Evolutionary conservation across 495 filamentous ascomycete genomes (phyloP).

Genomic region (Neurospora sp.): DNA sequence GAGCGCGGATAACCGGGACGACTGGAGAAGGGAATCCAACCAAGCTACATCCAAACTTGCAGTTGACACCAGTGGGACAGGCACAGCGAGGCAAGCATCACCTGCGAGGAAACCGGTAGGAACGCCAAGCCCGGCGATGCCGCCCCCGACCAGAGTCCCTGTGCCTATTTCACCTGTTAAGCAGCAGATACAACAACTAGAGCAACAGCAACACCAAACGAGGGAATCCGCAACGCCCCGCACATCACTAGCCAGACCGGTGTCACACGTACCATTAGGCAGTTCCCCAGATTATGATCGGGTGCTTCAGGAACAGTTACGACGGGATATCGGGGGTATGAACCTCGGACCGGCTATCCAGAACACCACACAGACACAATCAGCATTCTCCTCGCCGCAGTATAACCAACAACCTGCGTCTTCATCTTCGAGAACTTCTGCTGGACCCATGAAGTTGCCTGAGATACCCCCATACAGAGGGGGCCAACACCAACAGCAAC

Average conservation of each 20-base stretch:
- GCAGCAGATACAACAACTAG: constrained; percentile 5
- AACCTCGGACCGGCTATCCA: constrained; percentile 21
- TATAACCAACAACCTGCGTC: constrained; percentile 17
- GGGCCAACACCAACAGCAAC: constrained; percentile 3
- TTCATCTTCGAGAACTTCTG: constrained; percentile 3
- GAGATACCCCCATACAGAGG: constrained; percentile 46
- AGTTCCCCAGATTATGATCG: constrained; percentile 48
- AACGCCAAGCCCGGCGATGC: constrained; percentile 3
- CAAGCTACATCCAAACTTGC: constrained; percentile 29
- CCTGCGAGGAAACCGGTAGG: constrained; percentile 49
- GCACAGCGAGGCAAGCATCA: constrained; percentile 37
- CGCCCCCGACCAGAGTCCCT: constrained; percentile 53
- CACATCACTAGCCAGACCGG: constrained; percentile 27
- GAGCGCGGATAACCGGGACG: constrained; percentile 37
- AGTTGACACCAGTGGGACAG: constrained; percentile 15
- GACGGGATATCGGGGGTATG: constrained; percentile 48
- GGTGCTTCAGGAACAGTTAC: constrained; percentile 49
- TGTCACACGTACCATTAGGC: constrained; percentile 15
- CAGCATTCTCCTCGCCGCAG: constrained; percentile 3
- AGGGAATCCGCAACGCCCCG: constrained; percentile 37
- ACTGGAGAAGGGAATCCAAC: constrained; percentile 28
- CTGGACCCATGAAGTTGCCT: constrained; percentile 33
- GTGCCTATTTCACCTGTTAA: constrained; percentile 48
- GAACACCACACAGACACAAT: constrained; percentile 10
- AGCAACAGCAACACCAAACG: not conserved